phyloP scores from a whole-genome alignment of 1,284 basidiomycete species.

The Ustilago sp. region DNA sequence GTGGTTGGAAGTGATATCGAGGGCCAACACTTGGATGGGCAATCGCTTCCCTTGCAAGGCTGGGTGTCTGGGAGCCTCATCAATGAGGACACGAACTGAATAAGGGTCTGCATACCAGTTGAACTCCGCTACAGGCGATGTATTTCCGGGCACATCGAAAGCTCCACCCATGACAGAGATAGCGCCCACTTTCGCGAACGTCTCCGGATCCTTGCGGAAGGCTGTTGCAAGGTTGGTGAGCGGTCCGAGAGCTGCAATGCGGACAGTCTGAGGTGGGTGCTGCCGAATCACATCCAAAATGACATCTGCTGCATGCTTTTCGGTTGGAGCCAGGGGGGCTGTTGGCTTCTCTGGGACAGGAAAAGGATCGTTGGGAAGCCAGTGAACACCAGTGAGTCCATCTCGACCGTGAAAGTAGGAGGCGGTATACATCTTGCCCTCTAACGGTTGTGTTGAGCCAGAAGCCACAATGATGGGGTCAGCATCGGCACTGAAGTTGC shows the following conservation, averaged over 20 bases:
- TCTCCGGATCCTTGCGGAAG: constrained; percentile 75
- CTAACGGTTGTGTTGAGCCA: constrained; percentile 74
- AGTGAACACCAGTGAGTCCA: constrained; percentile 61
- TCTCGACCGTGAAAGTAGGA: constrained; percentile 76
- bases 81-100: constrained; percentile 74
- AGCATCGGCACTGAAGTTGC: constrained; percentile 25
- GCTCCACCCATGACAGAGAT: constrained; percentile 97
- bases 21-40: constrained; percentile 59
- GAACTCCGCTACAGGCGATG: constrained; percentile 75
- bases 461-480: constrained; percentile 46
- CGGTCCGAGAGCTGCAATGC: constrained; percentile 88
- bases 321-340: constrained; percentile 70
- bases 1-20: constrained; percentile 62
- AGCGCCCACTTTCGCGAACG: constrained; percentile 75
- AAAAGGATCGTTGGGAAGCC: constrained; percentile 57
- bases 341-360: constrained; percentile 38
- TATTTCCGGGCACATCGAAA: constrained; percentile 91
- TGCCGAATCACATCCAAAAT: constrained; percentile 77
- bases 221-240: constrained; percentile 85
- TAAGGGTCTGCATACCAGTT: constrained; percentile 94
- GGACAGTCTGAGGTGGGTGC: constrained; percentile 77
- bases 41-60: constrained; percentile 29
- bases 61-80: constrained; percentile 43
- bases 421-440: constrained; percentile 82
- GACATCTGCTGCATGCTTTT: constrained; percentile 75